Percentiles rank a stretch among this genome's conserved stretches.
phyloP scores from a whole-genome alignment of 2,329 filamentous ascomycete species.

The Parasarocladium wereldwijsianum region DNA sequence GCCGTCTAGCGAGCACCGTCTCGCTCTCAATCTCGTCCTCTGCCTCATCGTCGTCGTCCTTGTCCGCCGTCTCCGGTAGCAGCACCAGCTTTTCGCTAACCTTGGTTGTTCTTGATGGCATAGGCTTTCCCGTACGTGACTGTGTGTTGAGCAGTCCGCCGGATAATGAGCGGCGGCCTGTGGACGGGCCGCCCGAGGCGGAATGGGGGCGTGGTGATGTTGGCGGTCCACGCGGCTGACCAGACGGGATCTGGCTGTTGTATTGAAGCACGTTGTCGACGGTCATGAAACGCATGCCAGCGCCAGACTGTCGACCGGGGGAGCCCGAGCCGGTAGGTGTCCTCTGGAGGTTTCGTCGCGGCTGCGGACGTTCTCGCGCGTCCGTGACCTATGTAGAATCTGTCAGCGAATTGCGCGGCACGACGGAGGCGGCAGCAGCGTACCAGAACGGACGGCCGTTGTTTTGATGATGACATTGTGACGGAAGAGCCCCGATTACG shows the following conservation, averaged over 20 bases:
- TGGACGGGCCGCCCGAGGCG: conserved; percentile 11
- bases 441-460: conserved; percentile 48
- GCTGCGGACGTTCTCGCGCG: conserved; percentile 19
- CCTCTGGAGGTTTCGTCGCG: conserved; percentile 17
- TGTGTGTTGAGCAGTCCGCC: conserved; percentile 23
- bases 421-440: conserved; percentile 8
- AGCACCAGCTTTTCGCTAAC: conserved; percentile 95
- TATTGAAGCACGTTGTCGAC: conserved; percentile 94
- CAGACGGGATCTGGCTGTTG: conserved; percentile 87
- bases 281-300: conserved; percentile 60
- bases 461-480: conserved; percentile 31
- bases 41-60: conserved; percentile 34
- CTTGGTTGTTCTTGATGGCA: conserved; percentile 82
- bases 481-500: not conserved
- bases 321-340: conserved; percentile 16
- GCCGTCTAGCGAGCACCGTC: conserved; percentile 17
- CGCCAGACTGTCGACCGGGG: conserved; percentile 20
- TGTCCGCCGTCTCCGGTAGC: conserved; percentile 63
- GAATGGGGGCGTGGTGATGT: conserved; percentile 21
- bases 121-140: conserved; percentile 35
- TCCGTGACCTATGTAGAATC: conserved; percentile 19
- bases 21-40: conserved; percentile 44
- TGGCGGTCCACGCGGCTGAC: conserved; percentile 66
- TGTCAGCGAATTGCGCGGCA: not conserved
- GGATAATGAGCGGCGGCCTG: conserved; percentile 12